Evolutionary conservation across 495 filamentous ascomycete genomes (phyloP), one percentile per base, ranked within the genome.

Genomic region (Letharia lupina): DNA sequence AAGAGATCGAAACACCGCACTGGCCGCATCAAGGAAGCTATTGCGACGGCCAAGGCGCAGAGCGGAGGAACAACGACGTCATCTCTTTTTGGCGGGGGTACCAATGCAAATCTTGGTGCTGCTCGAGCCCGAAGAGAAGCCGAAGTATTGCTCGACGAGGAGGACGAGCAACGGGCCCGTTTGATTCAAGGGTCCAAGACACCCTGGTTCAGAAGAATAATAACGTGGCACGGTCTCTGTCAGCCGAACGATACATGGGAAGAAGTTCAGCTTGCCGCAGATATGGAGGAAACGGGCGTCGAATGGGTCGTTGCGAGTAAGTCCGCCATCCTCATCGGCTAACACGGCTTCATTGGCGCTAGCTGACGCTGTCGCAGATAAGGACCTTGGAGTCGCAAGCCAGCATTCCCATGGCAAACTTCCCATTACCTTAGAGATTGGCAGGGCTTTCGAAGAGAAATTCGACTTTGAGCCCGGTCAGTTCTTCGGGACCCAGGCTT

Each of bases 241-340:
- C 40, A 44, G 13, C 10, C 40, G 37, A 47, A n/a, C 54, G 52
- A 64, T 37, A 65, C 65, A 48, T 70, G 65, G 60, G 44, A 63
- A 52, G 68, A 70, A 50, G 37, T 70, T 16, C 61, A 70, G 42
- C 62, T 64, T 58, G 68, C 68, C 57, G 65, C 68, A 31, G 65
- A 60, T 33, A 67, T 70, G 65, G 68, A 70, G 50, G 68, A 70
- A 44, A 41, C 23, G 10, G 65, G 68, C 16, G 52, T 70, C 20
- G 54, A 62, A 50, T 70, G 61, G 65, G 65, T 70, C 8, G 52
- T 70, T 11, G 65, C 61, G 20, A 67, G 68, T 70, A 50, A 64
- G 61, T 67, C 37, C 0, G 37, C 37, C 42, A 54, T 42, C 10
- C 20, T 28, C 23, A 12, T 10, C 35, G 31, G 16, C 20, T 44